Percentiles rank a stretch among this genome's conserved stretches.
Evolutionary conservation across 176 grass and related monocot genomes (phyloP).

Genomic region (Hsuehochloa calcarea): DNA sequence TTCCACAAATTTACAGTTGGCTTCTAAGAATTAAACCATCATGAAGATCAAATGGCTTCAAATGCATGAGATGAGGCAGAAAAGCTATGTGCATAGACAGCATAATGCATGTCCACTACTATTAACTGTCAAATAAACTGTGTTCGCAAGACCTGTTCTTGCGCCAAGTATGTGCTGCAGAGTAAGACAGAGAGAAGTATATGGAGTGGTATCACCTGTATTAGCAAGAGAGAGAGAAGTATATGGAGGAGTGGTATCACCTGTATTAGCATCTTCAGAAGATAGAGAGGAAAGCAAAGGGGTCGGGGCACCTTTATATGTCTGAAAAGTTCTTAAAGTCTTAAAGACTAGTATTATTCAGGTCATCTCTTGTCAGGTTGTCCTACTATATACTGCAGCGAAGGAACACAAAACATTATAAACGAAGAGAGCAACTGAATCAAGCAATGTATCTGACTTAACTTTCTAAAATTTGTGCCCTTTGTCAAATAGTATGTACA

Average conservation of each 20-base stretch:
- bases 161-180: not conserved
- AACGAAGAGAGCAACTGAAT: not conserved
- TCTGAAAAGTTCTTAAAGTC: constrained; percentile 8
- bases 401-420: not conserved
- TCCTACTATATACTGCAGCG: not conserved
- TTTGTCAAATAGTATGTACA: not conserved
- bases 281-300: constrained; percentile 1
- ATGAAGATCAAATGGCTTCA: not conserved
- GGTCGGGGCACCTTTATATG: constrained; percentile 33
- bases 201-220: too few relatives aligned
- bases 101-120: not conserved
- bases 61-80: not conserved
- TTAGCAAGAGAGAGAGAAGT: constrained; percentile 3
- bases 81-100: not conserved
- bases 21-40: not conserved
- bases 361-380: constrained; percentile 24
- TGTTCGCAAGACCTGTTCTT: constrained; percentile 8
- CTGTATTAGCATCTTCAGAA: constrained; percentile 31
- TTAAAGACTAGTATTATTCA: not conserved
- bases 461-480: not conserved
- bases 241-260: constrained; percentile 11
- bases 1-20: not conserved
- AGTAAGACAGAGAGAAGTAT: too few relatives aligned
- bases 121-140: not conserved
- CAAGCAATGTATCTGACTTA: not conserved